Base-by-base conservation (phyloP, 352 stramenopile genomes). In the Globisporangium nodosum region DNA sequence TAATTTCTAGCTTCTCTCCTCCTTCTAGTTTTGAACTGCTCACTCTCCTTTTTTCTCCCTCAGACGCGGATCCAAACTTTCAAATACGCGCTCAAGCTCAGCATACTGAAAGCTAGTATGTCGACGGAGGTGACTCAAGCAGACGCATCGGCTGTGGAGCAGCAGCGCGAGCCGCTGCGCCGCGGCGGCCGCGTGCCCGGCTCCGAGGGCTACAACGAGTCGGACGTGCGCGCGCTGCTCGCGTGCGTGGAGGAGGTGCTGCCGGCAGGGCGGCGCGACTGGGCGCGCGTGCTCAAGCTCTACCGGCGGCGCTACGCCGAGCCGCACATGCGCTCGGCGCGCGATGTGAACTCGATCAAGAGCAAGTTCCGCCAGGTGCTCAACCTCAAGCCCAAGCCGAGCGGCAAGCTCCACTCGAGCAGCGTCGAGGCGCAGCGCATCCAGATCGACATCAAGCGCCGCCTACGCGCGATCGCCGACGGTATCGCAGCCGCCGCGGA, bases 331-430 rank as follows among this genome's bases (percentile, higher is more conserved):
- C 69, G 69, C 35, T 49, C 66, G 18, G 54, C 46, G 30, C 61
- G 70, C 24, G 64, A 56, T 48, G 3, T 56, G 3, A 54, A 60
- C 31, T 69, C 64, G 35, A 55, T 78, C 45, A 73, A 73, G 43
- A 71, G 56, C 40, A 75, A 78, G 61, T 78, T 78, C 60, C 21
- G 56, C 42, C 67, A 75, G 39, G 56, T 78, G 12, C 51, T 75
- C n/a, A 65, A 75, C 52, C 61, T 56, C 51, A 78, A 68, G 52
- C n/a, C 55, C 8, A 57, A 50, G 21, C 37, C 30, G 30, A 54
- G 30, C 49, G 30, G 49, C 49, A 54, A 54, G 49, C 49, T 31
- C 7, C 27, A 54, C 49, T 24, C 49, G 8, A 53, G 24, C 30
- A 63, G 60, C 16, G 16, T 40, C 49, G 49, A 40, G 31, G 49